Conservation (phyloP, 768 basidiomycete species). For the Trichaptum fuscoviolaceum region DNA sequence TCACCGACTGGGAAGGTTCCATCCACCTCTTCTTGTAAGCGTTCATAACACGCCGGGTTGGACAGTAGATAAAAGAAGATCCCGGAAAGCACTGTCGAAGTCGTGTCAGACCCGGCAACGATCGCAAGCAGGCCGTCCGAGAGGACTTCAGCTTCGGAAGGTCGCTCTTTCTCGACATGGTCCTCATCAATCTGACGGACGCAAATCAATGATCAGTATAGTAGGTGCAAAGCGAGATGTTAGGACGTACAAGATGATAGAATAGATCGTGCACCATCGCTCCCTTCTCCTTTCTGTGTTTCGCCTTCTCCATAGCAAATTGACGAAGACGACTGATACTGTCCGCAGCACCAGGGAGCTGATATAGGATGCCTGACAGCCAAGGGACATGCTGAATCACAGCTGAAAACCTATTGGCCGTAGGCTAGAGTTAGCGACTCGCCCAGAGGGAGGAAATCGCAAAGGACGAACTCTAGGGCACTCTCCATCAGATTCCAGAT, state of each 20-base stretch:
- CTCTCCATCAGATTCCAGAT: conserved; percentile 40
- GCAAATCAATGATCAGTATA: no score
- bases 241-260: conserved; percentile 42
- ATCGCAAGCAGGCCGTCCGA: conserved; percentile 34
- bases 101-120: conserved; percentile 47
- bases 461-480: conserved; percentile 37
- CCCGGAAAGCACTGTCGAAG: conserved; percentile 33
- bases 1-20: conserved; percentile 30
- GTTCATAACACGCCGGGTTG: conserved; percentile 31
- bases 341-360: background rate
- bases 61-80: conserved; percentile 35
- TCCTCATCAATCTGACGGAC: conserved; percentile 36
- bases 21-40: conserved; percentile 40
- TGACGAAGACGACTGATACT: background rate
- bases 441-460: no score
- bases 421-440: no score
- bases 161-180: conserved; percentile 24
- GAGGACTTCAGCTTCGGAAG: conserved; percentile 26
- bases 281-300: conserved; percentile 3
- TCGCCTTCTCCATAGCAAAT: conserved; percentile 22
- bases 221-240: no score
- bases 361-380: conserved; percentile 23
- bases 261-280: conserved; percentile 24
- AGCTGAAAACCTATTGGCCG: conserved; percentile 32
- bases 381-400: conserved; percentile 44